A percentile compares a stretch with the other conserved stretches of the same genome.
phyloP scores from a whole-genome alignment of 768 basidiomycete species.

The Collybia sordida region DNA sequence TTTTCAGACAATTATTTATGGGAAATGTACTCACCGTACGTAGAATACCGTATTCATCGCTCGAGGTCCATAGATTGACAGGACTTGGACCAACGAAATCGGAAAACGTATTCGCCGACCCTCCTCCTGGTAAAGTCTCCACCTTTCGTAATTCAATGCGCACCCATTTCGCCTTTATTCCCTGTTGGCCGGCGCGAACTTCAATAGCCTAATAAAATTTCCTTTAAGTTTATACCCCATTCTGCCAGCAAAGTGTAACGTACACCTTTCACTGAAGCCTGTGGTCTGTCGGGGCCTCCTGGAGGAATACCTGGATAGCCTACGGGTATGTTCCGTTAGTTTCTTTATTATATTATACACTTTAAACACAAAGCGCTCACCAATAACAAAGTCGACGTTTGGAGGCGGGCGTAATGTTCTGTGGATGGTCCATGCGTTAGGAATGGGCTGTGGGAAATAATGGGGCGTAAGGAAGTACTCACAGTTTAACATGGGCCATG shows the following conservation, averaged over 20 bases:
- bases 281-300: conserved; percentile 69
- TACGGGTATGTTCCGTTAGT: conserved; percentile 15
- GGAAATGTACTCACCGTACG: conserved; percentile 52
- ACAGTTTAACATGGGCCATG: conserved; percentile 39
- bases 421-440: neutral
- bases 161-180: conserved; percentile 91
- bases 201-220: conserved; percentile 72
- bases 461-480: conserved; percentile 9
- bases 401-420: conserved; percentile 86
- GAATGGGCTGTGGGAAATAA: conserved; percentile 6
- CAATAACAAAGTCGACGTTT: conserved; percentile 87
- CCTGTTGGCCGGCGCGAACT: conserved; percentile 69
- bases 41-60: conserved; percentile 70
- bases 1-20: conserved; percentile 4
- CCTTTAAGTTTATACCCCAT: conserved; percentile 9
- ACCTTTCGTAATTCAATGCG: conserved; percentile 89
- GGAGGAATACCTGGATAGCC: conserved; percentile 90
- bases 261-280: conserved; percentile 86
- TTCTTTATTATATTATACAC: neutral
- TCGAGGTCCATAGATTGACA: conserved; percentile 78
- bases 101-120: conserved; percentile 67
- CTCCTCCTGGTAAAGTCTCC: conserved; percentile 77
- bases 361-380: conserved; percentile 37
- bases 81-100: conserved; percentile 84
- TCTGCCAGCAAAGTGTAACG: conserved; percentile 28